Evolutionary conservation across 1,284 basidiomycete genomes (phyloP), one percentile per base, ranked within the genome.

Genomic region (Vanrija pseudolonga): DNA sequence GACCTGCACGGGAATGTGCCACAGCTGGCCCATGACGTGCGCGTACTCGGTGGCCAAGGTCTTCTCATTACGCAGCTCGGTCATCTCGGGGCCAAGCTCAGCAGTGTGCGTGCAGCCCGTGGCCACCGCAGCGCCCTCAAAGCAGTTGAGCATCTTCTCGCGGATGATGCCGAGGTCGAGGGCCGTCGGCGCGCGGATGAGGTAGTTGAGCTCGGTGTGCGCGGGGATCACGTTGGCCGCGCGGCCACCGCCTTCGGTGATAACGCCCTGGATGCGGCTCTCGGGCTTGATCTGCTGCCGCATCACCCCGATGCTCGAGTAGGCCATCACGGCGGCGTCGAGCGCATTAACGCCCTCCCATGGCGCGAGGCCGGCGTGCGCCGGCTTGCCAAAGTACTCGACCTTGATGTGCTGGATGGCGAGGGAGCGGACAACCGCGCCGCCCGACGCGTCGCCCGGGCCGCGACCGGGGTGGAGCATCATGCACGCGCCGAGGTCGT

Each of bases 281-380:
- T 49, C 45, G 9, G 53, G 50, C 38, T 51, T 56, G 38, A 65
- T n/a, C 73, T 89, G 86, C 69, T 89, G 88, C 12, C 90, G 82
- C 45, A 92, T 78, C 2, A 83, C 83, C 6, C 87, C 85, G 45
- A 92, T 80, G 53, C 81, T 81, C 12, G 82, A 82, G 73, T 92
- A 92, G 1, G 88, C 87, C 15, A 88, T 74, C 61, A 89, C 86
- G 1, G 88, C 89, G 0, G 89, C 90, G 69, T 91, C 89, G 38
- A 89, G 81, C 6, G 90, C 89, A 67, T 92, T 92, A 53, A 82
- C 81, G 20, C 85, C 90, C 72, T 90, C 86, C 88, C 56, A 63
- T 24, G 63, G 63, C 14, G 53, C 47, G 9, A 45, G 81, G 22
- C 83, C 84, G 15, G 87, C 88, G 67, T 89, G 88, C n/a, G 87